Conservation (phyloP, 2,329 filamentous ascomycete species). For the Coleophoma eucalyptorum region DNA sequence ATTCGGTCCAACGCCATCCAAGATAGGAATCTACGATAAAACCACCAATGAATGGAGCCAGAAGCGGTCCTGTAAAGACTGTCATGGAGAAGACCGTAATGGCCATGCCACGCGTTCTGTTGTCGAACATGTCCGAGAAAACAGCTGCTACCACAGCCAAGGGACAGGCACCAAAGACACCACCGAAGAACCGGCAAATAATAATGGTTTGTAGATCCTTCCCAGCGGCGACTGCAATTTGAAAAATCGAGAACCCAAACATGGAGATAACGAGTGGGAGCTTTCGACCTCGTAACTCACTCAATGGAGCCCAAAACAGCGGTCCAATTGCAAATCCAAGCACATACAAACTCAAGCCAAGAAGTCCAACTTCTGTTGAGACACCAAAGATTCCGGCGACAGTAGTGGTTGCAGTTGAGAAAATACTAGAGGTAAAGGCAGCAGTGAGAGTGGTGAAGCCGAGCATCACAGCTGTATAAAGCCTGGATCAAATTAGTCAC, state of each 20-base stretch:
- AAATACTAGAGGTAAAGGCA: slow-evolving; percentile 72
- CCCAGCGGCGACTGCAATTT: slow-evolving; percentile 58
- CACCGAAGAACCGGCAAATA: slow-evolving; percentile 69
- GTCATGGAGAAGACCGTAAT: slow-evolving; percentile 56
- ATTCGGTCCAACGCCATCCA: slow-evolving; percentile 73
- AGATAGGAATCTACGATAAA: slow-evolving; percentile 60
- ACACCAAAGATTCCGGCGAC: slow-evolving; percentile 59
- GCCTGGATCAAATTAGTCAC: slow-evolving; percentile 27
- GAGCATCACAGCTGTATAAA: slow-evolving; percentile 63
- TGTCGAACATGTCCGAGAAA: slow-evolving; percentile 70
- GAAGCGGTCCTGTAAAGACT: slow-evolving; percentile 63
- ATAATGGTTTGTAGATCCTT: slow-evolving; percentile 68
- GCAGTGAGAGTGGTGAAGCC: slow-evolving; percentile 70
- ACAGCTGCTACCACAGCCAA: slow-evolving; percentile 67
- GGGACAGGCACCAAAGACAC: slow-evolving; percentile 67
- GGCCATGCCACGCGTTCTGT: slow-evolving; percentile 54
- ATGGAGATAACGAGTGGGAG: slow-evolving; percentile 57
- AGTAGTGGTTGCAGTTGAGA: slow-evolving; percentile 59
- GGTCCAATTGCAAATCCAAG: slow-evolving; percentile 70
- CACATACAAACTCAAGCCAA: slow-evolving; percentile 69
- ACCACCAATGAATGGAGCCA: slow-evolving; percentile 66
- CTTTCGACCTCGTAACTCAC: slow-evolving; percentile 65
- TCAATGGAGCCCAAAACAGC: slow-evolving; percentile 68
- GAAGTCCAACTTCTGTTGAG: slow-evolving; percentile 54
- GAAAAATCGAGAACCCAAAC: slow-evolving; percentile 68